Percentiles rank a stretch among this genome's conserved stretches.
These are phyloP conservation scores for Xylaria arbuscula DNA, from an alignment of 2,329 filamentous ascomycete species.

Conservation along the genomic window DNA sequence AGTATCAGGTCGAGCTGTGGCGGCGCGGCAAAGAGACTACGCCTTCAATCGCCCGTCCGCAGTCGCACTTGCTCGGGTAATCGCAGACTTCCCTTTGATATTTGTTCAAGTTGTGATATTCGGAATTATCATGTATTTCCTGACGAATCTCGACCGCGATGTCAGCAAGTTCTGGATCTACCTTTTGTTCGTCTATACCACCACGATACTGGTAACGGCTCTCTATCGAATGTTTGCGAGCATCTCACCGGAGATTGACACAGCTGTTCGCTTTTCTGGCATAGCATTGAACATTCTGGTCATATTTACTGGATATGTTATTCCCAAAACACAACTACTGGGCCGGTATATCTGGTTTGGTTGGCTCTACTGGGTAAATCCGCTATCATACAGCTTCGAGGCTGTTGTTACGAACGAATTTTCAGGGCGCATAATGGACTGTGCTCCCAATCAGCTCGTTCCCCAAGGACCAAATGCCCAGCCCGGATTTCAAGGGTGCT, in stretches of 20 bases:
- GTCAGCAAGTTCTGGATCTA: slow-evolving; percentile 76
- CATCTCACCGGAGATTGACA: slow-evolving; percentile 59
- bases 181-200: slow-evolving; percentile 64
- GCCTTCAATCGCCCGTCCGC: slow-evolving; percentile 66
- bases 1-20: slow-evolving; percentile 74
- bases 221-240: slow-evolving; percentile 51
- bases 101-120: slow-evolving; percentile 74
- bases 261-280: slow-evolving; percentile 69
- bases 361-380: slow-evolving; percentile 75
- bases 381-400: slow-evolving; percentile 74
- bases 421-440: slow-evolving; percentile 62
- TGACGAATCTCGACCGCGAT: slow-evolving; percentile 75
- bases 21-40: slow-evolving; percentile 59
- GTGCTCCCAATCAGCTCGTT: slow-evolving; percentile 58
- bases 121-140: slow-evolving; percentile 80
- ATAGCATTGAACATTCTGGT: slow-evolving; percentile 70
- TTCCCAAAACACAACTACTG: slow-evolving; percentile 66
- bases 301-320: slow-evolving; percentile 75
- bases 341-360: slow-evolving; percentile 74
- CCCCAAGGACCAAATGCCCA: slow-evolving; percentile 56
- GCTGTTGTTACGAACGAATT: slow-evolving; percentile 67
- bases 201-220: slow-evolving; percentile 47
- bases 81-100: slow-evolving; percentile 71
- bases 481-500: slow-evolving; percentile 65
- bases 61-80: slow-evolving; percentile 66